Evolutionary conservation across 495 filamentous ascomycete genomes (phyloP), one percentile per base, ranked within the genome.

Genomic region (Talaromyces nanjingensis): DNA sequence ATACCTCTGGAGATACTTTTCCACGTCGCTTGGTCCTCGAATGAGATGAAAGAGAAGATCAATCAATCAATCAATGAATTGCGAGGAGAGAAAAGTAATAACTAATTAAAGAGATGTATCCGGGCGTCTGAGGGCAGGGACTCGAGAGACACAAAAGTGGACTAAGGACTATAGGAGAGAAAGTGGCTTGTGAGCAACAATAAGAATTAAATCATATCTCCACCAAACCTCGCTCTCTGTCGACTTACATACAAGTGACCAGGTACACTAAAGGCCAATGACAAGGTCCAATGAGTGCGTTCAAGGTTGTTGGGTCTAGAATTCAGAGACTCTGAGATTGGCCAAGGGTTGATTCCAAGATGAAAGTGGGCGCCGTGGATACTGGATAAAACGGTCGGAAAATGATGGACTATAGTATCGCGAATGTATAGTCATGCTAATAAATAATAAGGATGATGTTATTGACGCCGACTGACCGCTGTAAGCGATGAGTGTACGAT

Each of bases 301-400:
- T 56, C 20, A 29, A 27, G 53, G 22, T 29, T 56, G 22, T 56
- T 56, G 53, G 53, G 53, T 14, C 53, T 29, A 56, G 53, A 29
- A 11, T 29, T 14, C 2, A 56, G 53, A 9, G 53, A 25, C 49
- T 25, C 18, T 20, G 7, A 20, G 24, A 20, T 54, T 20, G 49
- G 18, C 20, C 49, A 25, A 31, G 49, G 18, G 22, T 54, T 54
- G 24, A 22, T 54, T 54, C n/a, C 6, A 56, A n/a, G 53, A 56
- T 56, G 53, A 27, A 56, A 56, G 53, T 56, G 52, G 52, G 16
- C 20, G 47, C 47, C 47, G 52, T 54, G 53, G 53, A 56, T 49
- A 29, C 12, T 42, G 37, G 37, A 42, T 16, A 56, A 56, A 56
- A 56, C 53, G 22, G 53, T 56, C 53, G 53, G 53, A 56, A 6